These are phyloP conservation scores for Phytophthora fragariae DNA, from an alignment of 352 stramenopile genomes.

Conservation along the genomic window DNA sequence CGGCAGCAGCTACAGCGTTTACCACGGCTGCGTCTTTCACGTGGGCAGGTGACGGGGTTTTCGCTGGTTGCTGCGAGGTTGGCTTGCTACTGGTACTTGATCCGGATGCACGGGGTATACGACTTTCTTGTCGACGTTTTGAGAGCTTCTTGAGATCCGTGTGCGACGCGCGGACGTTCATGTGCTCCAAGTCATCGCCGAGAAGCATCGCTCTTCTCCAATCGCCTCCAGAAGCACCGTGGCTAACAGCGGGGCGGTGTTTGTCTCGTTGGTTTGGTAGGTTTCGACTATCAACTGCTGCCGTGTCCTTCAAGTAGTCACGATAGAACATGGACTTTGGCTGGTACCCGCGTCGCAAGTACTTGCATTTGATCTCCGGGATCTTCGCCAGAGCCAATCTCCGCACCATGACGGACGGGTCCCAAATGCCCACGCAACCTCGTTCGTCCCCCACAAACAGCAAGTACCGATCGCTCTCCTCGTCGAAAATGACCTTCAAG, in stretches of 20 bases:
- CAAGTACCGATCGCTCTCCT: slow-evolving; percentile 49
- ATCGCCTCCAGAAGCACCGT: slow-evolving; percentile 19
- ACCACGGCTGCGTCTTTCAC: slow-evolving; percentile 40
- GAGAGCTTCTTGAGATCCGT: slow-evolving; percentile 55
- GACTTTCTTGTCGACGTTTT: slow-evolving; percentile 35
- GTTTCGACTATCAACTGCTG: slow-evolving; percentile 7
- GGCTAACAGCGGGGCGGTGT: slow-evolving; percentile 30
- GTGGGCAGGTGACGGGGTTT: background rate
- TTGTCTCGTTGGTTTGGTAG: slow-evolving; percentile 25
- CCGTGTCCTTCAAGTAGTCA: slow-evolving; percentile 57
- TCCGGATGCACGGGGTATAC: slow-evolving; percentile 3
- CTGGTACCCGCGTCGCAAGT: slow-evolving; percentile 67
- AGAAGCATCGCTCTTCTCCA: slow-evolving; percentile 48
- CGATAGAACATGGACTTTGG: slow-evolving; percentile 66
- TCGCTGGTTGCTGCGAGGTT: slow-evolving; percentile 9
- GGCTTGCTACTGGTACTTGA: slow-evolving; percentile 8
- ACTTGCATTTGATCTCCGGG: slow-evolving; percentile 68
- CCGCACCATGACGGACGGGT: slow-evolving; percentile 57
- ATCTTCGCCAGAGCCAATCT: slow-evolving; percentile 63
- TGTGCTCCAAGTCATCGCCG: slow-evolving; percentile 42
- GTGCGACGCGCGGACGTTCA: slow-evolving; percentile 49
- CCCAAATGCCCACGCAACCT: slow-evolving; percentile 59
- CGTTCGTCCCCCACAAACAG: slow-evolving; percentile 70
- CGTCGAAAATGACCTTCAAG: slow-evolving; percentile 67
- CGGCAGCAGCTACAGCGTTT: slow-evolving; percentile 48